Base-by-base conservation (phyloP, 495 filamentous ascomycete genomes). In the Aspergillus egyptiacus region DNA sequence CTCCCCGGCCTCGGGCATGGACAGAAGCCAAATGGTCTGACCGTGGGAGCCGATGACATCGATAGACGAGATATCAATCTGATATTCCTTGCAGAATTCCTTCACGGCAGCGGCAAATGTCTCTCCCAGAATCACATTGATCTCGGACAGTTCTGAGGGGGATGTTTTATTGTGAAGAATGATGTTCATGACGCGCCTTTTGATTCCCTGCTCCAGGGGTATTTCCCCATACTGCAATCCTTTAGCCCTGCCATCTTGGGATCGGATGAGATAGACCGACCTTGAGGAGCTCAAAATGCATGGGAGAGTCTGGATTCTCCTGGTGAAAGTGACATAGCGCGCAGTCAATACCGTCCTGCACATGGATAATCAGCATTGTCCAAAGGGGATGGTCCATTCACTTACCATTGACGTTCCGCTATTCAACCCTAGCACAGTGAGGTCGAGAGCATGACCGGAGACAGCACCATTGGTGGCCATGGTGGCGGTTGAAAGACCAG, bases 21-120 rank as follows among this genome's bases (percentile, higher is more conserved):
- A 68, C 23, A 77, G 65, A 5, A 79, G 65, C 76, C 75, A 82
- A 35, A 82, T 80, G 2, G 78, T 81, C 51, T 80, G 77, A 9
- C 77, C 78, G 43, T 81, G 76, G 9, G 74, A 78, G 13, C 76
- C 78, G n/a, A 82, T 59, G 19, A 68, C 67, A 34, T 81, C 77
- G 39, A 81, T 75, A 6, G 64, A 59, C 42, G 68, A 63, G 34
- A 77, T 61, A 28, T 73, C 65, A 28, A 78, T 58, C 7, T 60
- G 20, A 45, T 75, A 63, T 25, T 75, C 66, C 18, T 65, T 59
- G 47, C 68, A 72, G 61, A 70, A 79, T 27, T 70, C 59, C 33
- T 70, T 67, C 28, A 68, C 73, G 6, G 76, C 72, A 1, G 66
- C 58, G 9, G 74, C 71, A 48, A 79, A 79, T 11, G 67, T 70